Evolutionary conservation across 2,329 filamentous ascomycete species (phyloP).

Genomic region (Aquanectria penicillioides): DNA sequence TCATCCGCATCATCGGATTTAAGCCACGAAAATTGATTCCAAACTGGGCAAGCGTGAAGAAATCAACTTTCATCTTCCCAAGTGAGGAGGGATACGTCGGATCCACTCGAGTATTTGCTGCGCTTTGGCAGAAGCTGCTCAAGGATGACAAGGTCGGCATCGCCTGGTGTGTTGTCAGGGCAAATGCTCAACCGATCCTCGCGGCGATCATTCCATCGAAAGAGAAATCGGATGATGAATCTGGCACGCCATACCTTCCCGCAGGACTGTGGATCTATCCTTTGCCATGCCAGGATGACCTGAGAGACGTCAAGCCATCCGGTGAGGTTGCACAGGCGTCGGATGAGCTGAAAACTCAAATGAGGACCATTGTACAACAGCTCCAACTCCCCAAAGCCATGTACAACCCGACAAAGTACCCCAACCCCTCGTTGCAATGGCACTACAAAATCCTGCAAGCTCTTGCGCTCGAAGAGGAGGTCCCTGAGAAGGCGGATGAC

Average conservation of each 20-base stretch:
- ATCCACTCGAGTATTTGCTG: constrained; percentile 91
- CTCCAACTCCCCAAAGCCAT: constrained; percentile 86
- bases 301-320: constrained; percentile 77
- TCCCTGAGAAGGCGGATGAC: constrained; percentile 79
- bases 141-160: constrained; percentile 83
- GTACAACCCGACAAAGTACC: constrained; percentile 88
- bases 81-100: constrained; percentile 91
- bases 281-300: constrained; percentile 88
- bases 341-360: constrained; percentile 79
- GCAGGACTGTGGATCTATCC: constrained; percentile 90
- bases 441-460: constrained; percentile 95
- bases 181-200: constrained; percentile 81
- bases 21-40: constrained; percentile 81
- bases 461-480: constrained; percentile 89
- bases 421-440: constrained; percentile 94
- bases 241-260: constrained; percentile 76
- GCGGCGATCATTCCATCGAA: constrained; percentile 84
- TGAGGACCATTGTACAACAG: constrained; percentile 85
- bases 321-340: constrained; percentile 65
- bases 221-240: constrained; percentile 70
- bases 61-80: constrained; percentile 92
- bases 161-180: constrained; percentile 88
- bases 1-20: constrained; percentile 93
- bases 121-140: constrained; percentile 87
- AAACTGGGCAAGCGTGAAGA: constrained; percentile 85